phyloP scores from a whole-genome alignment of 352 stramenopile genomes.

The Phytopythium ostracodes region DNA sequence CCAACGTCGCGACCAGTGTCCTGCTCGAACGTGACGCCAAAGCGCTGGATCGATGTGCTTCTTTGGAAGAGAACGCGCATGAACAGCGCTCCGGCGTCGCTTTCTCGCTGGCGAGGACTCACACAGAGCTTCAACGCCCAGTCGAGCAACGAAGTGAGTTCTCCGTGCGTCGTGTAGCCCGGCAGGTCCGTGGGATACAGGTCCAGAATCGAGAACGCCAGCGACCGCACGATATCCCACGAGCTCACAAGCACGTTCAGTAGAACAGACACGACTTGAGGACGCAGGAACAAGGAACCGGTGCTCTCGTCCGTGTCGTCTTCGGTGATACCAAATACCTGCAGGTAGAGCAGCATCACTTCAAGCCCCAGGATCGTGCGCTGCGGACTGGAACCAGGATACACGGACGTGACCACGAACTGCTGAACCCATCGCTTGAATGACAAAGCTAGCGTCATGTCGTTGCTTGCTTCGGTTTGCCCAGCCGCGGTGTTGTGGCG shows the following conservation, averaged over 20 bases:
- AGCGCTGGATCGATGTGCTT: constrained; percentile 38
- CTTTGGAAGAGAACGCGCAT: constrained; percentile 74
- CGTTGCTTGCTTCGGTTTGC: constrained; percentile 2
- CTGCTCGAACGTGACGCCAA: constrained; percentile 31
- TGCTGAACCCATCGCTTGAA: constrained; percentile 70
- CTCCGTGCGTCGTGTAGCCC: constrained; percentile 38
- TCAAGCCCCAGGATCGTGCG: constrained; percentile 70
- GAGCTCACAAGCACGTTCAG: constrained; percentile 78
- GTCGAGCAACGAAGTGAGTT: constrained; percentile 47
- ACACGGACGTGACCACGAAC: constrained; percentile 63
- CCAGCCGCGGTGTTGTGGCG: neutral
- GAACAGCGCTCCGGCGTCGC: constrained; percentile 81
- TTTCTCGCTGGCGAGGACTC: constrained; percentile 78
- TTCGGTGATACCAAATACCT: constrained; percentile 57
- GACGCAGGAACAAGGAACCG: constrained; percentile 33
- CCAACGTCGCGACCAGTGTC: neutral
- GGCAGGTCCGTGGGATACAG: constrained; percentile 61
- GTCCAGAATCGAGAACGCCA: constrained; percentile 66
- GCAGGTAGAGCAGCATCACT: constrained; percentile 61
- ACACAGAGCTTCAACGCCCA: constrained; percentile 69
- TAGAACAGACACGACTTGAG: constrained; percentile 63
- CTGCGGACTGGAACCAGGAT: constrained; percentile 59
- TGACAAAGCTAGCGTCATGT: constrained; percentile 8
- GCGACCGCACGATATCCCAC: constrained; percentile 72
- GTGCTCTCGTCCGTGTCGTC: neutral